Evolutionary conservation across 2,329 filamentous ascomycete genomes (phyloP).

Genomic region (Sporothrix pallida): DNA sequence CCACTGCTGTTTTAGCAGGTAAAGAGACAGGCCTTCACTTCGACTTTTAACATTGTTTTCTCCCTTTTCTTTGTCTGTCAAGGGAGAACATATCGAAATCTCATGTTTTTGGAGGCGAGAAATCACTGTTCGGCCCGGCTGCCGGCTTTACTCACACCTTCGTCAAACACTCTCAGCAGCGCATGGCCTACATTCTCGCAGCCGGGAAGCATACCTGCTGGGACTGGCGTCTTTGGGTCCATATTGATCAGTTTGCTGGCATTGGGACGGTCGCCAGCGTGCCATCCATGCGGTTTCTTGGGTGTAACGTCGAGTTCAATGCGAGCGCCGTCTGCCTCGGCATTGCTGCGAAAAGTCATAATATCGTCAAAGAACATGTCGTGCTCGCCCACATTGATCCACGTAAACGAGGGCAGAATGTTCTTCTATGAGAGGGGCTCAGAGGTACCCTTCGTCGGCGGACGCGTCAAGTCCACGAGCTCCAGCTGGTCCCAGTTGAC

Average conservation of each 20-base stretch:
- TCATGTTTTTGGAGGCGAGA: conserved; percentile 10
- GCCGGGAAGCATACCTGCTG: not conserved
- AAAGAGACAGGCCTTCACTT: no score
- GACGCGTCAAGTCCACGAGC: conserved; percentile 14
- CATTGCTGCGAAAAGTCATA: not conserved
- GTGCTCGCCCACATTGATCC: conserved; percentile 22
- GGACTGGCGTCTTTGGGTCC: not conserved
- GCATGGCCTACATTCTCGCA: conserved; percentile 10
- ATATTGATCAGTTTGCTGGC: not conserved
- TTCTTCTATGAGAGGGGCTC: not conserved
- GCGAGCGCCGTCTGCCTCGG: not conserved
- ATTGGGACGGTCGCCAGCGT: conserved; percentile 9
- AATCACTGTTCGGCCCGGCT: not conserved
- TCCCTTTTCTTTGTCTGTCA: not conserved
- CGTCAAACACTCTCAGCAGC: not conserved
- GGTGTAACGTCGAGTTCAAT: not conserved
- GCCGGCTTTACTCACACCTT: conserved; percentile 1
- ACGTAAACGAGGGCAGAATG: not conserved
- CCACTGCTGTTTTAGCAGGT: no score
- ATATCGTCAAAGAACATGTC: conserved; percentile 8
- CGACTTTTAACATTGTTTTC: no score
- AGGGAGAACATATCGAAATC: not conserved
- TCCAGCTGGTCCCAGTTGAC: conserved; percentile 24
- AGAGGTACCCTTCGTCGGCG: not conserved
- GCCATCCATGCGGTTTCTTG: conserved; percentile 16